Evolutionary conservation across 352 stramenopile species (phyloP).

Genomic region (Globisporangium rhizosaccharum): DNA sequence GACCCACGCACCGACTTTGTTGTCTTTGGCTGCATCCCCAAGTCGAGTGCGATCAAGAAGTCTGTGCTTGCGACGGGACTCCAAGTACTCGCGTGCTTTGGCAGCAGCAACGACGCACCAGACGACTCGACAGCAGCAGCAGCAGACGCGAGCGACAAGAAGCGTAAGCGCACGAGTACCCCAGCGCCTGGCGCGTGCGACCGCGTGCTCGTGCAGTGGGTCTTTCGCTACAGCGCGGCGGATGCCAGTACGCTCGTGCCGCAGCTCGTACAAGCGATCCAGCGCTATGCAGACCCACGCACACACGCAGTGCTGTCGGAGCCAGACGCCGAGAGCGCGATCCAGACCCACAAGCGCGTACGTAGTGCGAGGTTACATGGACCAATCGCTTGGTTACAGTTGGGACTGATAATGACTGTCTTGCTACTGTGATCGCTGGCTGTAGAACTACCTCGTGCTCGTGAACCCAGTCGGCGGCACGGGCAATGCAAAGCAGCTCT

Average conservation of each 20-base stretch:
- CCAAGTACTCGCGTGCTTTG: conserved; percentile 12
- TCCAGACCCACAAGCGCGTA: conserved; percentile 27
- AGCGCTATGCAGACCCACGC: conserved; percentile 35
- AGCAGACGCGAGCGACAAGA: conserved; percentile 5
- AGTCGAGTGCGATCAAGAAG: conserved; percentile 11
- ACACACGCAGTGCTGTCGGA: conserved; percentile 1
- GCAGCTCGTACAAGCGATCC: conserved; percentile 36
- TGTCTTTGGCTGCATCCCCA: conserved; percentile 13
- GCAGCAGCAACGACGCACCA: background rate
- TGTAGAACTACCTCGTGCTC: conserved; percentile 27
- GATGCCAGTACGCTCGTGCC: conserved; percentile 25
- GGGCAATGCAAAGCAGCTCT: conserved; percentile 46
- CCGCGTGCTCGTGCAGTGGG: conserved; percentile 39
- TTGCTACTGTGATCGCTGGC: conserved; percentile 5
- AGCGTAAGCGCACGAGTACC: conserved; percentile 8
- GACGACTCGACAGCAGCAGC: background rate
- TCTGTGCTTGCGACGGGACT: conserved; percentile 7
- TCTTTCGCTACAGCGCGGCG: conserved; percentile 32
- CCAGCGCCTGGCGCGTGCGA: conserved; percentile 3
- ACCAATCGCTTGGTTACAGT: background rate
- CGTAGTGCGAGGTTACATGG: background rate
- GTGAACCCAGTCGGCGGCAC: conserved; percentile 63
- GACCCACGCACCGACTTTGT: conserved; percentile 8
- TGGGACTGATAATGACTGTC: conserved; percentile 1
- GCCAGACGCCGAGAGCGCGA: background rate